These are phyloP conservation scores for Aristolochia fimbriata DNA, from an alignment of 164 flowering plant species.

Conservation along the genomic window DNA sequence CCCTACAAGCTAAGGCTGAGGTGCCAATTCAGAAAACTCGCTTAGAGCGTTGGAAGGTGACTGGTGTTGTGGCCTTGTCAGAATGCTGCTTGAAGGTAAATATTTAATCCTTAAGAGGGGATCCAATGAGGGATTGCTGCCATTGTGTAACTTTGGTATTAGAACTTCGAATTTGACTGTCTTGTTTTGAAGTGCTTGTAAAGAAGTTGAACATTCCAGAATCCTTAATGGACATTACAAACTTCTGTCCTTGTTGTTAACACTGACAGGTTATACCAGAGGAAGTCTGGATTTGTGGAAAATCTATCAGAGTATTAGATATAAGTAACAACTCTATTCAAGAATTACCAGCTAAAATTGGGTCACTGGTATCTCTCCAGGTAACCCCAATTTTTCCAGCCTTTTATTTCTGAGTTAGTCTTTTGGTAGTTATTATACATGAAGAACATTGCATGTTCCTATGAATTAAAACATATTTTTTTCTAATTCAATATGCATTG, in stretches of 20 bases:
- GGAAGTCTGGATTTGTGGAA: slow-evolving; percentile 74
- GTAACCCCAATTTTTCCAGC: slow-evolving; percentile 17
- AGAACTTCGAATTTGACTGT: no score
- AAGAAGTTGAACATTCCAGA: background rate
- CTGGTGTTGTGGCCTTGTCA: slow-evolving; percentile 63
- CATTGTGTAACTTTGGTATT: background rate
- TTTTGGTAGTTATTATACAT: background rate
- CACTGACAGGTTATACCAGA: slow-evolving; percentile 59
- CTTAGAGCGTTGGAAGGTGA: slow-evolving; percentile 59
- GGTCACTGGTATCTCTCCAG: slow-evolving; percentile 40
- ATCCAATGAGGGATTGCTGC: background rate
- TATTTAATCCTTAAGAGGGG: background rate
- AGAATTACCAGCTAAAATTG: slow-evolving; percentile 41
- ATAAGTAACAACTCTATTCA: slow-evolving; percentile 44
- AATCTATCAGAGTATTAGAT: slow-evolving; percentile 61
- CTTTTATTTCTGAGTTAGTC: background rate
- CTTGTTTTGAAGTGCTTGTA: background rate
- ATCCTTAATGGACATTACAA: background rate
- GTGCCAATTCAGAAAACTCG: slow-evolving; percentile 28
- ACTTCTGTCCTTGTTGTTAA: background rate
- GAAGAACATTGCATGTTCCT: no score
- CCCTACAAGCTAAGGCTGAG: slow-evolving; percentile 9
- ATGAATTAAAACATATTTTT: no score
- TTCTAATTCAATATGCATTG: no score
- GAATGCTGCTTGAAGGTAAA: slow-evolving; percentile 53